These are phyloP conservation scores for Blastocystis sp. DNA, from an alignment of 352 stramenopile genomes.

Conservation along the genomic window DNA sequence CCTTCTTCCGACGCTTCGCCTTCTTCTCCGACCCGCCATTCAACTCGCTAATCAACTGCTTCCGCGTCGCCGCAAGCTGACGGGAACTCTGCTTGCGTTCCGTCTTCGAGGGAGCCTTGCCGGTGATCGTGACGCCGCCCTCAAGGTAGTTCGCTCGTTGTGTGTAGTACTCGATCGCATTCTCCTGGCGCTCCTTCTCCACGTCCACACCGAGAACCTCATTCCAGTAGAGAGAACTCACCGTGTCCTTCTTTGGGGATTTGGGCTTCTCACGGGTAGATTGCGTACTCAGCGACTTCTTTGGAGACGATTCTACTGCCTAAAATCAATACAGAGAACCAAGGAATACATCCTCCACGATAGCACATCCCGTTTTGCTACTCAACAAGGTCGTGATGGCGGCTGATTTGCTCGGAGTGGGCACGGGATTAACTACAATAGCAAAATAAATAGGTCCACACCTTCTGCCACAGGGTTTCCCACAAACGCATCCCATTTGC, in stretches of 20 bases:
- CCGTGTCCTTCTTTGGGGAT: not conserved
- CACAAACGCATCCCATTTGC: slow-evolving; percentile 16
- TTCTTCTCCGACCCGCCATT: not conserved
- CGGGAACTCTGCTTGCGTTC: not conserved
- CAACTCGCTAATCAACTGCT: slow-evolving; percentile 14
- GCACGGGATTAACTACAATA: not conserved
- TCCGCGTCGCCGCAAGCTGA: not conserved
- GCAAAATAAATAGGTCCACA: not conserved
- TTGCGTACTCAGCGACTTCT: too few species aligned
- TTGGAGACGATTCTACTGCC: too few species aligned
- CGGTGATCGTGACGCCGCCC: slow-evolving; percentile 14
- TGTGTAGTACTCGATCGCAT: not conserved
- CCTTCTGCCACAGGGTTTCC: not conserved
- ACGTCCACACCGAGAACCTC: not conserved
- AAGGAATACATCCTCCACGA: too few species aligned
- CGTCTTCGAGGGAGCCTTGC: slow-evolving; percentile 17
- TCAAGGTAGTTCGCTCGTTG: slow-evolving; percentile 19
- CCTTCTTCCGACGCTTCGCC: too few species aligned
- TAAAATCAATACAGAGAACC: too few species aligned
- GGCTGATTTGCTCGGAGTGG: not conserved
- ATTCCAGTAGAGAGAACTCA: not conserved
- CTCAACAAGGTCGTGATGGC: not conserved
- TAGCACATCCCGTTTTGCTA: not conserved
- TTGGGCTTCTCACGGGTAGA: not conserved
- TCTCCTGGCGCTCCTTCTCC: not conserved